phyloP scores from a whole-genome alignment of 2,329 filamentous ascomycete species.

The Botrytis hyacinthi region DNA sequence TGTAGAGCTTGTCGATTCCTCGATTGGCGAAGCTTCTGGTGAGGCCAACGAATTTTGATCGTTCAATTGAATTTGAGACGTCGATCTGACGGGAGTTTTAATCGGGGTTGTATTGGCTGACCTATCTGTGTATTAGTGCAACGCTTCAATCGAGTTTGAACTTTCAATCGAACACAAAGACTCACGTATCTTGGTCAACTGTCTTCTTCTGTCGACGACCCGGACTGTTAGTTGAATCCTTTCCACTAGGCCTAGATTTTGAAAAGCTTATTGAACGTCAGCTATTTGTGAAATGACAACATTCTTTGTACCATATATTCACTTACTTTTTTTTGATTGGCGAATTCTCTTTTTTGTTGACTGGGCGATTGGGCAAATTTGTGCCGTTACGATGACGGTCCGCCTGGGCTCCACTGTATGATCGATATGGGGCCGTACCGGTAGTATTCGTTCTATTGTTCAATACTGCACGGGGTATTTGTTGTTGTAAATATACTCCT shows the following conservation, averaged over 20 bases:
- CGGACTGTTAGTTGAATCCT: neutral
- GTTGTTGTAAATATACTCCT: constrained; percentile 7
- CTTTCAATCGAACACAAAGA: neutral
- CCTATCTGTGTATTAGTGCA: constrained; percentile 10
- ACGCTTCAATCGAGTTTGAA: neutral
- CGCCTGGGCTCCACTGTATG: neutral
- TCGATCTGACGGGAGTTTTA: constrained; percentile 5
- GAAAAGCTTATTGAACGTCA: neutral
- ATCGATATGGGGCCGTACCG: neutral
- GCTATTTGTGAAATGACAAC: neutral
- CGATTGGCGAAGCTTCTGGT: neutral
- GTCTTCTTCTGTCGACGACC: constrained; percentile 17
- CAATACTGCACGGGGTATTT: neutral
- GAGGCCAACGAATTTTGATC: neutral
- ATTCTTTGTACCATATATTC: too few species aligned
- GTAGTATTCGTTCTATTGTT: neutral
- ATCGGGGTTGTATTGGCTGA: constrained; percentile 9
- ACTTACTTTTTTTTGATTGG: constrained; percentile 10
- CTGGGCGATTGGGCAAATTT: neutral
- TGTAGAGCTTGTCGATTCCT: neutral
- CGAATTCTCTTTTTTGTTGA: constrained; percentile 19
- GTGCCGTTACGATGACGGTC: neutral
- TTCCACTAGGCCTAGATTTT: constrained; percentile 1
- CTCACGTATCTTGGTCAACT: constrained; percentile 22
- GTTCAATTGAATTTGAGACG: neutral